phyloP scores from a whole-genome alignment of 2,329 filamentous ascomycete genomes.

The Apiospora malaysiana region DNA sequence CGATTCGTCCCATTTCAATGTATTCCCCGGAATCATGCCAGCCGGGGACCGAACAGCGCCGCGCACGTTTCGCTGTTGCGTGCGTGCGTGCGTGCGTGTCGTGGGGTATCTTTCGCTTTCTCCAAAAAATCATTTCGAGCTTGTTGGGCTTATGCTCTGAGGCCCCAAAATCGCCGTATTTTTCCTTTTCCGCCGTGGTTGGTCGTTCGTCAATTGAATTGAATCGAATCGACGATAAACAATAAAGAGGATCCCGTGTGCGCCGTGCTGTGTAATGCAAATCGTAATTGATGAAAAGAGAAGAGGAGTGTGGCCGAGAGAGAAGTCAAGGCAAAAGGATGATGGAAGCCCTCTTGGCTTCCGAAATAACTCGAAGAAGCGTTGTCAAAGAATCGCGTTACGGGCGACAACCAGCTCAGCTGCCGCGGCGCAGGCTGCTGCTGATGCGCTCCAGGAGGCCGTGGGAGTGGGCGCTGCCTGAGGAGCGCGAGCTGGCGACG shows the following conservation, averaged over 20 bases:
- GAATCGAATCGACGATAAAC: background rate
- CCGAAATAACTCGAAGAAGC: background rate
- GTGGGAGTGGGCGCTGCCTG: conserved; percentile 36
- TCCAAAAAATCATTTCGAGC: conserved; percentile 28
- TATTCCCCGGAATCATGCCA: conserved; percentile 37
- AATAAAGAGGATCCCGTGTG: conserved; percentile 23
- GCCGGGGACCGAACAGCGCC: conserved; percentile 28
- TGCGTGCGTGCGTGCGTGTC: conserved; percentile 24
- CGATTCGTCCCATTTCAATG: conserved; percentile 24
- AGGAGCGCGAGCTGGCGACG: conserved; percentile 38
- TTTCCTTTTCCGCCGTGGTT: conserved; percentile 19
- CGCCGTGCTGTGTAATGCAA: conserved; percentile 19
- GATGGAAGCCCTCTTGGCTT: background rate
- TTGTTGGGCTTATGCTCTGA: conserved; percentile 39
- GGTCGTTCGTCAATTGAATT: background rate
- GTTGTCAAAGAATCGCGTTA: background rate
- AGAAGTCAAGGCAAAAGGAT: background rate
- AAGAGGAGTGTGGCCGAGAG: background rate
- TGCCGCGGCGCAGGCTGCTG: conserved; percentile 36
- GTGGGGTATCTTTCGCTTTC: conserved; percentile 26
- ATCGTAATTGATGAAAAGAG: too few relatives aligned
- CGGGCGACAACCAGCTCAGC: conserved; percentile 14
- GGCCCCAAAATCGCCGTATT: conserved; percentile 33
- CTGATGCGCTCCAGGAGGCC: conserved; percentile 48
- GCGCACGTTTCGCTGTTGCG: too few relatives aligned